Conservation (phyloP, 495 filamentous ascomycete species). For the Hypomontagnella submonticulosa region DNA sequence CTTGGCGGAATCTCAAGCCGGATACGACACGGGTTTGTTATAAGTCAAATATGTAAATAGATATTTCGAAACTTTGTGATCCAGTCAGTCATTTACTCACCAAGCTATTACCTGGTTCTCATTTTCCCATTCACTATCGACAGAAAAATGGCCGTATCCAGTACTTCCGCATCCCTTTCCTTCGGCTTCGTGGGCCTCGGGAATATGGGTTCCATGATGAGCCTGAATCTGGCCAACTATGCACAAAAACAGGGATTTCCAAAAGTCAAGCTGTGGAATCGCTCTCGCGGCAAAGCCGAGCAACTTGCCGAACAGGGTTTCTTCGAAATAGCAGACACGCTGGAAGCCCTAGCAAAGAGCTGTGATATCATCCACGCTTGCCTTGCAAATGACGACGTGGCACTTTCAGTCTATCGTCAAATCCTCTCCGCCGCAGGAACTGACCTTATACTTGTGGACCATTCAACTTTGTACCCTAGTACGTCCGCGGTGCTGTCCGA, state of each 20-base stretch:
- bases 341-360: constrained; percentile 4
- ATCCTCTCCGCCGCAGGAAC: background rate
- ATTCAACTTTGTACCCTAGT: constrained; percentile 4
- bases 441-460: constrained; percentile 3
- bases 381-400: constrained; percentile 11
- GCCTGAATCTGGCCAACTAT: constrained; percentile 11
- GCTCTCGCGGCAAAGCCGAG: constrained; percentile 18
- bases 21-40: too few species aligned
- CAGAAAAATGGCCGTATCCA: background rate
- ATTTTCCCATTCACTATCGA: background rate
- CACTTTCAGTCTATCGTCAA: constrained; percentile 8
- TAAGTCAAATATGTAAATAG: too few species aligned
- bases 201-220: constrained; percentile 25
- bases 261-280: constrained; percentile 25
- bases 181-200: constrained; percentile 25
- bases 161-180: background rate
- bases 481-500: background rate
- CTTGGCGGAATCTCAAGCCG: background rate
- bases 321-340: constrained; percentile 8
- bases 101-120: background rate
- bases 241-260: constrained; percentile 17
- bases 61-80: background rate
- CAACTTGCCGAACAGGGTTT: constrained; percentile 6
- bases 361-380: constrained; percentile 13
- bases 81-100: background rate